These are phyloP conservation scores for Oldenlandia corymbosa DNA, from an alignment of 257 asterid genomes.

Conservation along the genomic window DNA sequence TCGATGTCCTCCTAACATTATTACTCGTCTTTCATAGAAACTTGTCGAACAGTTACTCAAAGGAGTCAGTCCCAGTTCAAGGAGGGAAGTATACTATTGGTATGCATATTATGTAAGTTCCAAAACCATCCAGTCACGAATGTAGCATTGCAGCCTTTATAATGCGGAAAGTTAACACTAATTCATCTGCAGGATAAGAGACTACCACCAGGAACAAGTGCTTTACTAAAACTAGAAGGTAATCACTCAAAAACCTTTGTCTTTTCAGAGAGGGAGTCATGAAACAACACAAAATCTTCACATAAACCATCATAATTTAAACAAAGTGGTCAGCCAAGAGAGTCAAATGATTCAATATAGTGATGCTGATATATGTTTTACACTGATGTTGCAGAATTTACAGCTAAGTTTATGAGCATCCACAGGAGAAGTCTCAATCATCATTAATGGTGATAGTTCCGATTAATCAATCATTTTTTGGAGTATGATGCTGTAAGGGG, in stretches of 20 bases:
- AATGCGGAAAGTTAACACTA: slow-evolving; percentile 10
- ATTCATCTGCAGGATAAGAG: slow-evolving; percentile 65
- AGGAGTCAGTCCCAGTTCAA: slow-evolving; percentile 40
- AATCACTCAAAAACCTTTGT: not conserved
- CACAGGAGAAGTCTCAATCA: slow-evolving; percentile 46
- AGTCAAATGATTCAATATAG: not conserved
- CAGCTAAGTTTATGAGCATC: slow-evolving; percentile 76
- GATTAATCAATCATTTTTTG: not conserved
- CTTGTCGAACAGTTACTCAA: slow-evolving; percentile 62
- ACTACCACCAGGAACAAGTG: slow-evolving; percentile 65
- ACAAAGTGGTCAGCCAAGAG: too few relatives aligned
- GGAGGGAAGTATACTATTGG: slow-evolving; percentile 78
- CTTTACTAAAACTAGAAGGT: slow-evolving; percentile 64
- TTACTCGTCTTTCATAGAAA: slow-evolving; percentile 39
- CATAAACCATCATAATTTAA: not conserved
- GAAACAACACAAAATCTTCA: not conserved
- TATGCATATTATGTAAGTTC: slow-evolving; percentile 78
- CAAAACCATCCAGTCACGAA: not conserved
- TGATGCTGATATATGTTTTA: not conserved
- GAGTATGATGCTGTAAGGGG: not conserved
- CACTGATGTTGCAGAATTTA: slow-evolving; percentile 52
- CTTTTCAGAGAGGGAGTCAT: not conserved
- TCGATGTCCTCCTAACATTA: not conserved
- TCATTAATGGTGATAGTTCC: slow-evolving; percentile 21
- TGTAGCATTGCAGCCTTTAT: not conserved